Base-by-base conservation (phyloP, 192 early-diverging fungal genomes). In the Paraglomus occultum region DNA sequence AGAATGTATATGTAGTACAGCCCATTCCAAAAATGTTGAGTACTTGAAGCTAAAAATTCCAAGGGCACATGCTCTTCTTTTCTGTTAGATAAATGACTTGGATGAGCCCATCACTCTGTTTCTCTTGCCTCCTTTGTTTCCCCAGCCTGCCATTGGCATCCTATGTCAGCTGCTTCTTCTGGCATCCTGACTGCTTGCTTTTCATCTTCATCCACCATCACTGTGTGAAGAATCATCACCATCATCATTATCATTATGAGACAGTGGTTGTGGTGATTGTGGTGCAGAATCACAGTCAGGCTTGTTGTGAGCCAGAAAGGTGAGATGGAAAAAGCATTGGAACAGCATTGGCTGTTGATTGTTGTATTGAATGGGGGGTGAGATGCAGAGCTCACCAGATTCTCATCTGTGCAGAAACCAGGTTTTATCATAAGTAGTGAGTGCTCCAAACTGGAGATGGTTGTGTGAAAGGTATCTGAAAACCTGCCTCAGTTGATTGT, bases 231-330 rank as follows among this genome's bases (percentile, higher is more conserved):
- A 40, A 58, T 58, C 55, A 58, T 58, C 55, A 4, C 42, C 42
- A 39, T 58, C 6, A 6, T 58, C 31, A 58, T 58, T 6, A 58
- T 58, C 55, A 40, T 23, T 5, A 40, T 40, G 31, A 58, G 55
- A 6, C 55, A 4, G 55, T 58, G 55, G 55, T 58, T 4, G 55
- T 58, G 55, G 55, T 58, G 6, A 58, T 40, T 1, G 6, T 14
- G 55, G 55, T 39, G 55, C 55, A 58, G 55, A 58, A 58, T 58
- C 42, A 6, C 55, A 58, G 55, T 40, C 6, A 58, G 1, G 55
- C 55, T 58, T 40, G 55, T 58, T 58, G 55, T 40, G 55, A 58
- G 55, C 55, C 55, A 58, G 55, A 58, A 6, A 58, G 55, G 55
- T 58, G 55, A 58, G 55, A 58, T 58, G 6, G 55, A 39, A 58